Conservation (phyloP, 2,329 filamentous ascomycete genomes). For the Diplodia seriata region DNA sequence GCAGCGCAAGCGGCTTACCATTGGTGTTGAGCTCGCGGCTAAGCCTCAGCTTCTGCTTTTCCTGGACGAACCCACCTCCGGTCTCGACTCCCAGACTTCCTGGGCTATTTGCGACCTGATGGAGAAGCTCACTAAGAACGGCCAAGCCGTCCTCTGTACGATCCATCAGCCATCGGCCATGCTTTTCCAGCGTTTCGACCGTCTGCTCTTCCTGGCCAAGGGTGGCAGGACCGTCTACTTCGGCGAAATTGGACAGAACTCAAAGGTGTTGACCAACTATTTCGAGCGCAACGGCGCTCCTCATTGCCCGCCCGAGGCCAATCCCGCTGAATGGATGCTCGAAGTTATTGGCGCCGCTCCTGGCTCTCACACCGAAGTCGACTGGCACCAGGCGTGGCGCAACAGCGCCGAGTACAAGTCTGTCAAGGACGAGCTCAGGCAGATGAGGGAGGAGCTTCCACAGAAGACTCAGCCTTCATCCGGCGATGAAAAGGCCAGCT, state of each 20-base stretch:
- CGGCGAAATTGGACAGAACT: conserved; percentile 74
- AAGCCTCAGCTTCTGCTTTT: conserved; percentile 73
- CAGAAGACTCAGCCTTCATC: conserved; percentile 47
- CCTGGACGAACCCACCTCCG: conserved; percentile 76
- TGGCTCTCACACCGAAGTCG: conserved; percentile 57
- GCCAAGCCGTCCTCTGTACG: conserved; percentile 66
- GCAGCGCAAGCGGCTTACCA: conserved; percentile 69
- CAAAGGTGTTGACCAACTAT: conserved; percentile 68
- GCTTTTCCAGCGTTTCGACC: conserved; percentile 85
- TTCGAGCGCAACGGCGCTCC: conserved; percentile 76
- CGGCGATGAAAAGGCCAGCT: conserved; percentile 60
- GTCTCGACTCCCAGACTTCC: conserved; percentile 61
- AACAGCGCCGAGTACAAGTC: conserved; percentile 55
- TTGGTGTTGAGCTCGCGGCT: conserved; percentile 57
- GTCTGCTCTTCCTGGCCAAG: conserved; percentile 74
- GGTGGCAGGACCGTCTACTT: conserved; percentile 80
- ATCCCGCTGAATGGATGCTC: conserved; percentile 84
- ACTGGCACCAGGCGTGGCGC: conserved; percentile 60
- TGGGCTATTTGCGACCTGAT: conserved; percentile 35
- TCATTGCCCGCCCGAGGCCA: conserved; percentile 70
- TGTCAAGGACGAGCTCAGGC: conserved; percentile 55
- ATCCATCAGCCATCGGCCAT: conserved; percentile 88
- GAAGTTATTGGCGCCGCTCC: conserved; percentile 62
- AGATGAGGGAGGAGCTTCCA: conserved; percentile 51
- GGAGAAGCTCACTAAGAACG: conserved; percentile 56